Base-by-base conservation (phyloP, 305 asterid genomes). In the Fraxinus latifolia region DNA sequence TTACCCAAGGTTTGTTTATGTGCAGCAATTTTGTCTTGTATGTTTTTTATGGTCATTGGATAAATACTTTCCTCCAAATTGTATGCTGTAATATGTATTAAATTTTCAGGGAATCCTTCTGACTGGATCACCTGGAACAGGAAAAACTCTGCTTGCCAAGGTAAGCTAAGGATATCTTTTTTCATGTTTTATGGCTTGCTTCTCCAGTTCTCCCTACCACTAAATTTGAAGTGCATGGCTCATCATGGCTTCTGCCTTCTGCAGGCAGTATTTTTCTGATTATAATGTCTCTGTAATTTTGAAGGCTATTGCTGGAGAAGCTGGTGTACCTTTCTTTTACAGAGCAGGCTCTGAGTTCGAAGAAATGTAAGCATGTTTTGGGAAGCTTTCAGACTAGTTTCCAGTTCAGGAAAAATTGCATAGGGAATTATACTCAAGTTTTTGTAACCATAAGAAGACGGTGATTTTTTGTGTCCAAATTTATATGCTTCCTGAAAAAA, bases 261-360 rank as follows among this genome's bases (percentile, higher is more conserved):
- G 68, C 67, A 17, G 19, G 39, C 62, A 36, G 32, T 80, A 19
- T 47, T 78, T 31, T 80, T 23, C 85, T 85, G 47, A 87, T 39
- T 44, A 32, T 83, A 72, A 33, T 81, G 78, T 79, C 68, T 87
- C 82, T 83, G 88, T 79, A 75, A 80, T 74, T 87, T 82, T 91
- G 87, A 90, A 96, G 98, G 99, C 99, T 77, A 94, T 96, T 81
- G 97, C 99, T 87, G 98, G 98, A 80, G 99, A 96, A 90, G 99
- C 99, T 33, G 98, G 99, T 74, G 98, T 96, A 39, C 99, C 98
- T 81, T 96, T 96, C 91, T 96, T 93, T 81, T 96, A 93, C 88
- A 90, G 94, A 83, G 99, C 98, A 33, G 98, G 98, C 80, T 96
- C 99, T 78, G 97, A 96, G 82, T 96, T 94, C 81, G 98, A 96